These are phyloP conservation scores for Quercus lobata DNA, from an alignment of 331 rosid species.

Conservation along the genomic window DNA sequence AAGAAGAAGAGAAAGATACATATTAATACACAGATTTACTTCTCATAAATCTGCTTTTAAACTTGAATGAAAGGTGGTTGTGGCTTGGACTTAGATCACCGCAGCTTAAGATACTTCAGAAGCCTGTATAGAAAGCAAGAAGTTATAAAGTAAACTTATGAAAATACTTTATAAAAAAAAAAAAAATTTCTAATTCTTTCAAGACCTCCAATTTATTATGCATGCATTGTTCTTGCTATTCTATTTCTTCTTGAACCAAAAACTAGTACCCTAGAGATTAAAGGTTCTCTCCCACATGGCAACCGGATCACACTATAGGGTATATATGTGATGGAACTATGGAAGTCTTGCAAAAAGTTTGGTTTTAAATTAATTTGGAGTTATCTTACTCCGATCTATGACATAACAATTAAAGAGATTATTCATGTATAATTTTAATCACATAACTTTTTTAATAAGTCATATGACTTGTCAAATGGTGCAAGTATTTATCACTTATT, in stretches of 20 bases:
- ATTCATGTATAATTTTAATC: too few relatives aligned
- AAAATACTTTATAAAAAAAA: not conserved
- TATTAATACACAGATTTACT: not conserved
- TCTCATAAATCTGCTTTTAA: constrained; percentile 3
- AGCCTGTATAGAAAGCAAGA: constrained; percentile 37
- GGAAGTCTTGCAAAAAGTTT: too few relatives aligned
- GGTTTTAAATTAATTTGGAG: too few relatives aligned
- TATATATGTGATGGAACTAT: too few relatives aligned
- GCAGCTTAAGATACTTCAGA: constrained; percentile 45
- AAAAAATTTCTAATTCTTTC: not conserved
- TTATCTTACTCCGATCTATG: too few relatives aligned
- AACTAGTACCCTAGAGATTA: too few relatives aligned
- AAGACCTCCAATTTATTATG: not conserved
- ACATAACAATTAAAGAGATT: too few relatives aligned
- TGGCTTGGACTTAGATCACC: constrained; percentile 22
- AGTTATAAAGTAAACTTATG: not conserved
- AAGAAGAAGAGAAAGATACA: not conserved
- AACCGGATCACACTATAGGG: too few relatives aligned
- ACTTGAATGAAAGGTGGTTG: constrained; percentile 2
- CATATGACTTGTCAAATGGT: too few relatives aligned
- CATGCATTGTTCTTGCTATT: not conserved
- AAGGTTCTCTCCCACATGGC: too few relatives aligned
- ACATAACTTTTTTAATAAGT: too few relatives aligned
- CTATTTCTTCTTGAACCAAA: not conserved
- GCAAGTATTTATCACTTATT: too few relatives aligned